Conservation (phyloP, 1,139 yeast genomes). For the Meyerozyma smithsonii region DNA sequence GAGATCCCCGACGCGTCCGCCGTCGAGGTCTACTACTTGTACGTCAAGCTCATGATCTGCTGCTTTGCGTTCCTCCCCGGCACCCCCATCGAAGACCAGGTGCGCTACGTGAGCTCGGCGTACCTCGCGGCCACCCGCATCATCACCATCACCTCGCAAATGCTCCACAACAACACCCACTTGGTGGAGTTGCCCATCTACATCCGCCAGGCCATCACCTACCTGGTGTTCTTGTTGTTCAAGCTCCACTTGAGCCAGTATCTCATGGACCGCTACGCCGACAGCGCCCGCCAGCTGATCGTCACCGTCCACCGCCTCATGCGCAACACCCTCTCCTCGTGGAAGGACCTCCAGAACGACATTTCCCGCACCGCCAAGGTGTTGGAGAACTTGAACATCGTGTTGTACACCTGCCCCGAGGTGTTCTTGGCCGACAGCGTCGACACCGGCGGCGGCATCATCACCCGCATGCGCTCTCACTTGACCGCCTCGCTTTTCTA, state of each 20-base stretch:
- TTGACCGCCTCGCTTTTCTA: constrained; percentile 87
- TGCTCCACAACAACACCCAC: constrained; percentile 49
- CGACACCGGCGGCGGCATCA: constrained; percentile 49
- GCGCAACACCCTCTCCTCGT: constrained; percentile 82
- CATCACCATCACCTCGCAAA: constrained; percentile 69
- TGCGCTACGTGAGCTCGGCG: constrained; percentile 77
- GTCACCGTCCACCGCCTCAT: constrained; percentile 87
- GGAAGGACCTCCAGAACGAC: constrained; percentile 90
- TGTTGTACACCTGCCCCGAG: constrained; percentile 82
- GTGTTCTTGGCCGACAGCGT: constrained; percentile 40
- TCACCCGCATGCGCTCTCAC: constrained; percentile 87
- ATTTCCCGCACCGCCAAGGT: constrained; percentile 89
- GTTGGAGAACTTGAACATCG: constrained; percentile 85
- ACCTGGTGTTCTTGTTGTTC: constrained; percentile 75
- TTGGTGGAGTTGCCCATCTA: constrained; percentile 84
- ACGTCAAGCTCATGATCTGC: constrained; percentile 77
- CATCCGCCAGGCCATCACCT: constrained; percentile 78
- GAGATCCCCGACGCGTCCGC: constrained; percentile 57
- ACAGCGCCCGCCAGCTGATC: constrained; percentile 87
- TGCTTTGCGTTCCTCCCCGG: constrained; percentile 90
- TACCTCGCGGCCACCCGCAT: constrained; percentile 79
- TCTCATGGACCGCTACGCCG: constrained; percentile 70
- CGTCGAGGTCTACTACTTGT: constrained; percentile 76
- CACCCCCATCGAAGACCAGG: constrained; percentile 84
- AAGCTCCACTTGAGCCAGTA: constrained; percentile 78